These are phyloP conservation scores for Bruguiera gymnorhiza DNA, from an alignment of 345 rosid genomes.

Conservation along the genomic window DNA sequence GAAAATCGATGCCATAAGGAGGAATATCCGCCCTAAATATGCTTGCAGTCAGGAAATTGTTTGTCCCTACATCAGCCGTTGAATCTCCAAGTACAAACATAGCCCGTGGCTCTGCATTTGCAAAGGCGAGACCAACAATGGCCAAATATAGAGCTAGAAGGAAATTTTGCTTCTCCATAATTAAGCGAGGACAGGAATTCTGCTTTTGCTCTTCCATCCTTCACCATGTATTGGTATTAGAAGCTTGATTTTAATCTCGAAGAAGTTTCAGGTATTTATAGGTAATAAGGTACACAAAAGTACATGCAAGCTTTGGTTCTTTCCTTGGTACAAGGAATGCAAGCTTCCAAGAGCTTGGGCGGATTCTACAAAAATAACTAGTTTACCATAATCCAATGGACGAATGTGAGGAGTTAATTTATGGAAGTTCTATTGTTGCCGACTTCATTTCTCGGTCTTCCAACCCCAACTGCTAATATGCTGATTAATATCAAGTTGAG, in stretches of 20 bases:
- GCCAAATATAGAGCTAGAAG: conserved; percentile 14
- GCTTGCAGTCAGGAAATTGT: conserved; percentile 41
- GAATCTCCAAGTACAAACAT: conserved; percentile 53
- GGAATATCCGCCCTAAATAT: conserved; percentile 35
- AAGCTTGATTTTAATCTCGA: too few relatives aligned
- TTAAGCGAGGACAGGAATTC: background rate
- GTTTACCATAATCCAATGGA: too few relatives aligned
- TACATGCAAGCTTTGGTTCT: conserved; percentile 1
- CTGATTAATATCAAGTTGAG: too few relatives aligned
- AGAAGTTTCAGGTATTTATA: conserved; percentile 20
- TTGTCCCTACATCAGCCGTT: conserved; percentile 55
- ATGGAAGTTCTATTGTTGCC: too few relatives aligned
- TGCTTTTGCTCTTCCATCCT: background rate
- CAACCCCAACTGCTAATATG: too few relatives aligned
- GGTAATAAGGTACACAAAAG: background rate
- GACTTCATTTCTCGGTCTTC: too few relatives aligned
- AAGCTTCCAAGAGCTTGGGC: conserved; percentile 2
- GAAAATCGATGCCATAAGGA: conserved; percentile 53
- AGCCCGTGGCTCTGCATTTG: conserved; percentile 32
- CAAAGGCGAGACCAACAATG: conserved; percentile 6
- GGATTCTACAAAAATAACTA: background rate
- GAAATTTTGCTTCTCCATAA: conserved; percentile 22
- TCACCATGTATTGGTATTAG: too few relatives aligned
- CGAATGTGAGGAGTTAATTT: background rate
- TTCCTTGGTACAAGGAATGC: background rate